Evolutionary conservation across 176 grass and related monocot species (phyloP).

Genomic region (Ensete ventricosum): DNA sequence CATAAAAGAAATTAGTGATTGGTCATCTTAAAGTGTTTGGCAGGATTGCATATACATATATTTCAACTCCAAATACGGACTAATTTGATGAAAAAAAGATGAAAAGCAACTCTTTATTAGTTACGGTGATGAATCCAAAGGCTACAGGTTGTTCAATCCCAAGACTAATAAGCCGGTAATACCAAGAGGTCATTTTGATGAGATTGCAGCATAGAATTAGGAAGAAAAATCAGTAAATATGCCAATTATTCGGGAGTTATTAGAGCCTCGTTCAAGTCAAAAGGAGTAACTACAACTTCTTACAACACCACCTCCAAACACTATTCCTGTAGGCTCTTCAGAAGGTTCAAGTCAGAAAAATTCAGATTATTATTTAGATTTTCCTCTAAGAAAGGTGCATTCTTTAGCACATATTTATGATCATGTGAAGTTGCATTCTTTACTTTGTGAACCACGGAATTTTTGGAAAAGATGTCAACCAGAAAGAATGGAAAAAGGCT

Average conservation of each 20-base stretch:
- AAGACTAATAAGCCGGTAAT: neutral
- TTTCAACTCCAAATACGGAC: neutral
- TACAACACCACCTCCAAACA: no score
- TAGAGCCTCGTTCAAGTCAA: neutral
- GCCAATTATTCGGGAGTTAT: neutral
- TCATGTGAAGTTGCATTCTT: no score
- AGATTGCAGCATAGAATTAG: constrained; percentile 4
- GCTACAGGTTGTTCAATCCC: constrained; percentile 7
- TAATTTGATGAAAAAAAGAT: neutral
- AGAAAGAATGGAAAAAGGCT: neutral
- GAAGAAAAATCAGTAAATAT: neutral
- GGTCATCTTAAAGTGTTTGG: neutral
- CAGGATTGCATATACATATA: neutral
- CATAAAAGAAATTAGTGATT: neutral
- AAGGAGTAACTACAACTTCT: no score
- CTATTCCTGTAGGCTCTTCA: no score
- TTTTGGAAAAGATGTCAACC: neutral
- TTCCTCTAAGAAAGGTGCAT: no score
- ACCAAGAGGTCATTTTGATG: constrained; percentile 11
- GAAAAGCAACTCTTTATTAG: neutral
- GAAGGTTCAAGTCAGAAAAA: no score
- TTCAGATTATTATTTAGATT: no score
- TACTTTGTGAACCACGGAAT: no score
- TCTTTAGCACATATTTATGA: neutral
- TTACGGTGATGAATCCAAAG: constrained; percentile 1